Evolutionary conservation across 2,329 filamentous ascomycete genomes (phyloP).

Genomic region (Aspergillus sp.): DNA sequence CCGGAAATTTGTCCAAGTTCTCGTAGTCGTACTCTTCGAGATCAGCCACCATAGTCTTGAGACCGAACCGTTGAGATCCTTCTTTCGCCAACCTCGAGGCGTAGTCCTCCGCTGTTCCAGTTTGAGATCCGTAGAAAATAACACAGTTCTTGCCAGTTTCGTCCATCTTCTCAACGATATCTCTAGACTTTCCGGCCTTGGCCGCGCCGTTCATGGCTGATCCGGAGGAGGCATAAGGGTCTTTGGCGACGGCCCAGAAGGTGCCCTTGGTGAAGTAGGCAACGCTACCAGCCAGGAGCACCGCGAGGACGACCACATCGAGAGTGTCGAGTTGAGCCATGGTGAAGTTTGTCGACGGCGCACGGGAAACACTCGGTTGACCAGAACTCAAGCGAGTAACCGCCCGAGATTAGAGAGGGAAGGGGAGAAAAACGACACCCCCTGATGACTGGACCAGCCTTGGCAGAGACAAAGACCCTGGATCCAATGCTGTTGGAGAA

Average conservation of each 20-base stretch:
- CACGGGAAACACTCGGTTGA: not conserved
- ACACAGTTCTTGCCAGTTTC: conserved; percentile 96
- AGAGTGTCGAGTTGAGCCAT: conserved; percentile 98
- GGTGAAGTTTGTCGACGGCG: conserved; percentile 10
- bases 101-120: conserved; percentile 97
- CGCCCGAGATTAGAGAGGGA: conserved; percentile 6
- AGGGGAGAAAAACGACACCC: conserved; percentile 6
- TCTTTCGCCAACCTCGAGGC: conserved; percentile 95
- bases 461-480: not conserved
- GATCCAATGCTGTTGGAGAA: not conserved
- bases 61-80: conserved; percentile 89
- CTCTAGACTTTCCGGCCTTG: conserved; percentile 81
- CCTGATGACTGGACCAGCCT: conserved; percentile 11
- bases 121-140: conserved; percentile 98
- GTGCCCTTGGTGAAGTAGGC: conserved; percentile 98
- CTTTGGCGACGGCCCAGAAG: conserved; percentile 77
- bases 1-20: conserved; percentile 82
- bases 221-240: conserved; percentile 79
- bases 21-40: conserved; percentile 98
- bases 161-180: conserved; percentile 94
- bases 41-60: conserved; percentile 98
- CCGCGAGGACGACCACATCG: conserved; percentile 86
- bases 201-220: conserved; percentile 59
- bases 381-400: not conserved
- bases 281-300: conserved; percentile 79